A percentile compares a stretch with the other conserved stretches of the same genome.
These are phyloP conservation scores for Endotrypanum monterogeii DNA, from an alignment of 208 protist species.

Conservation along the genomic window DNA sequence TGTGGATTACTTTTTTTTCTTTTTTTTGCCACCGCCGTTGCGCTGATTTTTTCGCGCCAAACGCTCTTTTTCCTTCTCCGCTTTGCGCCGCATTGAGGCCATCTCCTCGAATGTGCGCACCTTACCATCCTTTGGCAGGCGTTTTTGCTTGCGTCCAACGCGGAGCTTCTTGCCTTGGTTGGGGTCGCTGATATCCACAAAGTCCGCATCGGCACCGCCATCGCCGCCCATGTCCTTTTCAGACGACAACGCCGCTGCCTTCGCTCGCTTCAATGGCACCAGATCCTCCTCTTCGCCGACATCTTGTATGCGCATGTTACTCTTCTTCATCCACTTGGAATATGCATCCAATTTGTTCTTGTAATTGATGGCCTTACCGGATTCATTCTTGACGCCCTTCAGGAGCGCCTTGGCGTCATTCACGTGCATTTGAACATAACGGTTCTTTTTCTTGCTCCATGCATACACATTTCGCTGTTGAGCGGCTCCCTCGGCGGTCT, in stretches of 20 bases:
- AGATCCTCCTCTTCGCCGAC: constrained; percentile 92
- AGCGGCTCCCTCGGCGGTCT: constrained; percentile 80
- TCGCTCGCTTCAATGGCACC: constrained; percentile 68
- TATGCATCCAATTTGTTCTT: constrained; percentile 91
- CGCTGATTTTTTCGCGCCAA: constrained; percentile 61
- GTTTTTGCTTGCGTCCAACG: constrained; percentile 82
- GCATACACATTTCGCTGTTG: constrained; percentile 90
- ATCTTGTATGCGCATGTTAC: constrained; percentile 92
- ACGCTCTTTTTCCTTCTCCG: constrained; percentile 77
- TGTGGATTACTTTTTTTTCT: constrained; percentile 18
- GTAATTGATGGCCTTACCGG: constrained; percentile 92
- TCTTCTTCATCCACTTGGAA: constrained; percentile 89
- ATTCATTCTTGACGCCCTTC: constrained; percentile 91
- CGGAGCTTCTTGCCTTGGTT: constrained; percentile 93
- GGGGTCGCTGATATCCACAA: constrained; percentile 86
- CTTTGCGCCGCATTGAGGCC: constrained; percentile 72
- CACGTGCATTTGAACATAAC: constrained; percentile 91
- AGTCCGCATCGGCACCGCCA: constrained; percentile 55
- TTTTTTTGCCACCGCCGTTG: constrained; percentile 35
- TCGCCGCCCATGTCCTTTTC: constrained; percentile 19
- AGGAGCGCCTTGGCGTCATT: constrained; percentile 90
- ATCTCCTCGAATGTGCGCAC: constrained; percentile 90
- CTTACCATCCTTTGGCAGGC: constrained; percentile 85
- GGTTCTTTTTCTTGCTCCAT: constrained; percentile 94
- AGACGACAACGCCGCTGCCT: constrained; percentile 43